Evolutionary conservation across 202 grass and related monocot species (phyloP).

Genomic region (Panicum hallii): DNA sequence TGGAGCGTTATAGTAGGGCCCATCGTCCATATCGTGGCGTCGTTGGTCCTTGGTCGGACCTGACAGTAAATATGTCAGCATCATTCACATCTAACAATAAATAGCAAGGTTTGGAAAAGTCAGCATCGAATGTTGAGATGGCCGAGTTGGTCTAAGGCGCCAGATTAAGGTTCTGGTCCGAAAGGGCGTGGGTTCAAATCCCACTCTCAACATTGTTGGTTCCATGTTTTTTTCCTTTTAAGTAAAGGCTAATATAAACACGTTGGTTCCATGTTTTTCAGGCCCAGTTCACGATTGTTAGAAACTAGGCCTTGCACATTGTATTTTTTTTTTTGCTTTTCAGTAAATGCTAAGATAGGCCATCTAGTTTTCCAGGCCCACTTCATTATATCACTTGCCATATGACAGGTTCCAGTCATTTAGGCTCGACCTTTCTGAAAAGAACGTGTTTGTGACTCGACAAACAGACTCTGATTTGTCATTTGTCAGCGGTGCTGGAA

Average conservation of each 20-base stretch:
- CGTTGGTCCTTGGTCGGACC: not conserved
- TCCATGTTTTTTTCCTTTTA: too few relatives aligned
- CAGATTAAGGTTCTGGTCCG: constrained; percentile 83
- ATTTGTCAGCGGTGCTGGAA: not conserved
- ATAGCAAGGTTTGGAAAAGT: too few relatives aligned
- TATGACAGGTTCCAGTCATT: not conserved
- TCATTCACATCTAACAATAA: too few relatives aligned
- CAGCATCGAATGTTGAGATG: constrained; percentile 50
- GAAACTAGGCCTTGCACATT: not conserved
- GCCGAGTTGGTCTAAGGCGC: constrained; percentile 90
- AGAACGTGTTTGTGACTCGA: not conserved
- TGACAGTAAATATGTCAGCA: not conserved
- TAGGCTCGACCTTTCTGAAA: not conserved
- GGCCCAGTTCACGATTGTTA: not conserved
- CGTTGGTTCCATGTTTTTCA: not conserved
- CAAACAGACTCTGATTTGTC: not conserved
- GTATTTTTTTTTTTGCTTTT: too few relatives aligned
- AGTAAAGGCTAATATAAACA: too few relatives aligned
- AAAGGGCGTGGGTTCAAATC: constrained; percentile 97
- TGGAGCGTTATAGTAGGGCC: not conserved
- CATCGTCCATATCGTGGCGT: not conserved
- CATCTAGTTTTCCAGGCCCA: too few relatives aligned
- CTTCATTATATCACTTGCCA: too few relatives aligned
- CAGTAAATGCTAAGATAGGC: too few relatives aligned
- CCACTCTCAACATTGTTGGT: constrained; percentile 59